phyloP scores from a whole-genome alignment of 2,329 filamentous ascomycete species.

The Beauveria brongniartii region DNA sequence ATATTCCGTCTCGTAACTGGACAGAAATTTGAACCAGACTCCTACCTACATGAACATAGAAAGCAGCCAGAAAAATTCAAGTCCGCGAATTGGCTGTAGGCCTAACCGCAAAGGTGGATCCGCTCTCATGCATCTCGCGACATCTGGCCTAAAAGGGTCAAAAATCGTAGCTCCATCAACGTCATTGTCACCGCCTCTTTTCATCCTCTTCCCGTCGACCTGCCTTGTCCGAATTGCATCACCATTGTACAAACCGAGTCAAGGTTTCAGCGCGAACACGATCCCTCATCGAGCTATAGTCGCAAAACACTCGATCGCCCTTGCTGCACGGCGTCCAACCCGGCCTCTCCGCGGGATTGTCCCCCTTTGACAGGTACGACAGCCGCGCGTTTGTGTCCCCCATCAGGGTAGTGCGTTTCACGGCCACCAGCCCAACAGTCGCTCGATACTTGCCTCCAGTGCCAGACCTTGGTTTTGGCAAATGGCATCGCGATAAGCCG shows the following conservation, averaged over 20 bases:
- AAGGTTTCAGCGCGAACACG: neutral
- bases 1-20: too few species aligned
- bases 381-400: neutral
- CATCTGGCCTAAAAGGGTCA: slow-evolving; percentile 11
- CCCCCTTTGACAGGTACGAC: neutral
- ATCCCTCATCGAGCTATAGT: neutral
- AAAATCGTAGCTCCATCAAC: slow-evolving; percentile 1
- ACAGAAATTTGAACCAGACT: too few species aligned
- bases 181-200: slow-evolving; percentile 4
- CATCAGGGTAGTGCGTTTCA: neutral
- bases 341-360: neutral
- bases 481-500: slow-evolving; percentile 10
- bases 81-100: neutral
- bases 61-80: too few species aligned
- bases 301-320: neutral
- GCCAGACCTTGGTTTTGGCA: neutral
- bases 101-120: neutral
- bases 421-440: neutral
- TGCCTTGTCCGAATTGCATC: neutral
- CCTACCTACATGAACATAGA: too few species aligned
- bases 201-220: neutral
- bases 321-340: neutral
- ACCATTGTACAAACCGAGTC: neutral
- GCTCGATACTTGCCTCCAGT: too few species aligned
- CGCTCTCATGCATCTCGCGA: slow-evolving; percentile 7